phyloP scores from a whole-genome alignment of 371 early-diverging fungal species.

The Mucor indicus region DNA sequence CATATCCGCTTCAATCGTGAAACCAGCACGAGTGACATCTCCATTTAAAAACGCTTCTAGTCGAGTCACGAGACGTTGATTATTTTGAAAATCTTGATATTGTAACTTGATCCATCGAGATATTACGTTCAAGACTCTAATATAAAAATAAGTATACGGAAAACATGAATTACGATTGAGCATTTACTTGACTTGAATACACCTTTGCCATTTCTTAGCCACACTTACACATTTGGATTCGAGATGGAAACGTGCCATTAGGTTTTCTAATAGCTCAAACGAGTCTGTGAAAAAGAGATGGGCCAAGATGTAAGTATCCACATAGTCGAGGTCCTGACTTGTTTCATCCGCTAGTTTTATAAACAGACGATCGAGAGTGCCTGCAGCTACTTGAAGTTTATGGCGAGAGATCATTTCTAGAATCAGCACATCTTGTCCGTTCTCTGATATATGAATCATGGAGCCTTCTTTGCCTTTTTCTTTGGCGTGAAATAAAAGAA shows the following conservation, averaged over 20 bases:
- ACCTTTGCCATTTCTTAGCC: conserved; percentile 55
- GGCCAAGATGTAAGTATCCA: conserved; percentile 57
- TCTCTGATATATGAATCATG: conserved; percentile 47
- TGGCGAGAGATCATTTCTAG: conserved; percentile 44
- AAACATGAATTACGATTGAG: background rate
- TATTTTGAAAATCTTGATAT: conserved; percentile 56
- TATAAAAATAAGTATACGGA: background rate
- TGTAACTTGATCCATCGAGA: conserved; percentile 67
- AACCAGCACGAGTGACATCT: conserved; percentile 31
- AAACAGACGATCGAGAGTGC: conserved; percentile 59
- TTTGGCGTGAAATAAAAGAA: conserved; percentile 5
- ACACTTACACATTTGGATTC: conserved; percentile 53
- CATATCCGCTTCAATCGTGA: conserved; percentile 27
- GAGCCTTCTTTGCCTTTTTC: conserved; percentile 17
- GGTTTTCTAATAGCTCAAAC: conserved; percentile 52
- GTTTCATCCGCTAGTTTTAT: conserved; percentile 65
- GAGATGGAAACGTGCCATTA: conserved; percentile 58
- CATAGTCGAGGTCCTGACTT: conserved; percentile 62
- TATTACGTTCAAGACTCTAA: conserved; percentile 64
- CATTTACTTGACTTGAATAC: conserved; percentile 63
- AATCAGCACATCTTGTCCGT: conserved; percentile 52
- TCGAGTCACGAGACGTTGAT: conserved; percentile 34
- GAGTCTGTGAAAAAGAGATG: conserved; percentile 61
- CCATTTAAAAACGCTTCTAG: conserved; percentile 33
- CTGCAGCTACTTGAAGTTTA: conserved; percentile 59